These are phyloP conservation scores for Eucalyptus polybractea DNA, from an alignment of 345 rosid genomes.

Conservation along the genomic window DNA sequence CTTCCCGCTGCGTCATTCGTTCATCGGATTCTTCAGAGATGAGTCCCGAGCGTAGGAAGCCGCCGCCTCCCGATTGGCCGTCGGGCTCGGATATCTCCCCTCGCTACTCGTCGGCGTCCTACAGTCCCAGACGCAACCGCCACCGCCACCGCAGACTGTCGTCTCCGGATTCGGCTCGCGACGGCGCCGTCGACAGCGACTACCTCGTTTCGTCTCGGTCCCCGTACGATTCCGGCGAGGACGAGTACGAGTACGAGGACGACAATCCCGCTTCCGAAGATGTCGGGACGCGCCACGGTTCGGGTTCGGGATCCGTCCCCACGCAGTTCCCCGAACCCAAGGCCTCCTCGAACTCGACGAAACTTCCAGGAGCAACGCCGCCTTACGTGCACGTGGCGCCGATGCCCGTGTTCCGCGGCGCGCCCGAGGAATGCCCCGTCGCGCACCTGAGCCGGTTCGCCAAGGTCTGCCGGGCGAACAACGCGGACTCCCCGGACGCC, in stretches of 20 bases:
- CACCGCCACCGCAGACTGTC: not conserved
- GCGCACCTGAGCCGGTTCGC: conserved; percentile 19
- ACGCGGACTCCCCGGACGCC: not conserved
- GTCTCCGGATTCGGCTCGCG: not conserved
- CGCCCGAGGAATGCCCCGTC: conserved; percentile 4
- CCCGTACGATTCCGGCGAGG: not conserved
- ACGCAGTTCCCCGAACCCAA: not conserved
- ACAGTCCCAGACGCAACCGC: not conserved
- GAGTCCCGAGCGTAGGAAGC: not conserved
- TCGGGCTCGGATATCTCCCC: not conserved
- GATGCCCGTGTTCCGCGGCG: conserved; percentile 14
- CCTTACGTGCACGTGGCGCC: conserved; percentile 15
- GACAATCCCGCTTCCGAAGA: not conserved
- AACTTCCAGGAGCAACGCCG: too few relatives aligned
- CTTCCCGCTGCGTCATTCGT: not conserved
- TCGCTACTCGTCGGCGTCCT: not conserved
- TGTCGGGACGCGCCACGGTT: not conserved
- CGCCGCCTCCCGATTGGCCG: not conserved
- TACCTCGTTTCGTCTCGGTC: not conserved
- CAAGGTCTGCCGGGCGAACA: conserved; percentile 29
- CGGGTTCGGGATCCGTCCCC: not conserved
- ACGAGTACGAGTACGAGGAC: not conserved
- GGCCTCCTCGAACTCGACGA: too few relatives aligned
- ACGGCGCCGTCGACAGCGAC: not conserved
- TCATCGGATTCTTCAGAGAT: not conserved